Base-by-base conservation (phyloP, 495 filamentous ascomycete genomes). In the Daldinia grandis region DNA sequence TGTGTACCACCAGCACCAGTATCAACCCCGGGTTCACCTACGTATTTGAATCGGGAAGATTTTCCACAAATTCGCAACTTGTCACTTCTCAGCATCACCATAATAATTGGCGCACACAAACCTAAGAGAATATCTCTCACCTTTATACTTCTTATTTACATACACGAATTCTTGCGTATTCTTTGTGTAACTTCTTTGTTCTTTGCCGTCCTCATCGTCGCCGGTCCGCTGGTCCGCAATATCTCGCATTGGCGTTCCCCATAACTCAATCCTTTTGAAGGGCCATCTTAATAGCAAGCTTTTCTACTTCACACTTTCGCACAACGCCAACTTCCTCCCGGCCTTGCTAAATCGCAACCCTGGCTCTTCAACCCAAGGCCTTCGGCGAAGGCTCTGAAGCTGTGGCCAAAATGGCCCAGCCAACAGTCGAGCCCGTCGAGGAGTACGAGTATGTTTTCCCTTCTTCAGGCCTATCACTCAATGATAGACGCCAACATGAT, bases 321-420 rank as follows among this genome's bases (percentile, higher is more conserved):
- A 56, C n/a, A 56, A 4, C 53, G 61, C 55, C 30, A 5, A 24
- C 19, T 44, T 44, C 42, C 54, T 56, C 62, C 58, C 62, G 57
- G 68, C 33, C 47, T 30, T 28, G 25, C 21, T 58, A 69, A 68
- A 68, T 76, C 78, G 79, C 72, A 82, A 87, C 76, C 78, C 84
- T 88, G 86, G 85, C 85, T 80, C 81, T 86, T 75, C 81, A 85
- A 80, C 77, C 81, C 17, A 79, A 81, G 61, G 67, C 78, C 70
- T 83, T 78, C 78, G 81, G 81, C 80, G 83, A 81, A 80, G 81
- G 81, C 74, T 78, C 84, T 79, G 79, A 81, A 81, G 85, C 83
- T 80, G 84, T 80, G 81, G 83, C 82, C 81, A 78, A 80, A 69
- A 87, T 87, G 86, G 84, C 86, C 82, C 84, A 85, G 83, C 85